Evolutionary conservation across 2,329 filamentous ascomycete genomes (phyloP), one percentile per base, ranked within the genome.

Genomic region (Phialocephala subalpina): DNA sequence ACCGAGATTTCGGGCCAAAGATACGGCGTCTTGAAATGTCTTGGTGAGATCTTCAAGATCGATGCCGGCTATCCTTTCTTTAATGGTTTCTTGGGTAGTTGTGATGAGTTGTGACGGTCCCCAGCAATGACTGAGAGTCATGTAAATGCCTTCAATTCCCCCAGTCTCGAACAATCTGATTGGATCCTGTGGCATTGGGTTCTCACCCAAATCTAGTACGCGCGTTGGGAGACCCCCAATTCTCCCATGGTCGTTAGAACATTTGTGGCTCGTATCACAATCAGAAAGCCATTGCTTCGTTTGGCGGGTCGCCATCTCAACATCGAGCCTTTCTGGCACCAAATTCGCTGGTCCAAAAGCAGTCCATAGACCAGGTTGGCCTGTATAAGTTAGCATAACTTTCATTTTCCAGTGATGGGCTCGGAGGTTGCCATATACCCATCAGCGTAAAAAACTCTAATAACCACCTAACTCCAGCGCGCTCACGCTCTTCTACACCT

Each of bases 1-100:
- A 55, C 76, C 78, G 0, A 77, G 65, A 25, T 69, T 69, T 77
- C 76, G 40, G 75, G 73, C 75, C 74, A 77, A 22, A 77, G 63
- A 62, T 75, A 77, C 69, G 12, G 75, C 73, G 16, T 78, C 74
- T 22, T 60, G 70, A 55, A 76, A 74, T 14, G 67, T 71, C 55
- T 68, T 68, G 1, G 72, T 66, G 16, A 76, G 58, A 52, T 58
- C 61, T 7, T 58, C 42, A 5, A 63, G 42, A 25, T 27, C 20
- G 20, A 63, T 63, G n/a, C 53, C 40, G 27, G 53, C 49, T 49
- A 58, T 58, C 40, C 61, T 58, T 11, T 49, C 36, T 38, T 58
- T 49, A 20, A 58, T 52, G 27, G 55, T 63, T 20, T 58, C 33
- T 25, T 29, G 47, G 49, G 60, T 62, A 27, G 60, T 62, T 45